Conservation (phyloP, 108 stramenopile genomes). For the Nitzschia sp. region DNA sequence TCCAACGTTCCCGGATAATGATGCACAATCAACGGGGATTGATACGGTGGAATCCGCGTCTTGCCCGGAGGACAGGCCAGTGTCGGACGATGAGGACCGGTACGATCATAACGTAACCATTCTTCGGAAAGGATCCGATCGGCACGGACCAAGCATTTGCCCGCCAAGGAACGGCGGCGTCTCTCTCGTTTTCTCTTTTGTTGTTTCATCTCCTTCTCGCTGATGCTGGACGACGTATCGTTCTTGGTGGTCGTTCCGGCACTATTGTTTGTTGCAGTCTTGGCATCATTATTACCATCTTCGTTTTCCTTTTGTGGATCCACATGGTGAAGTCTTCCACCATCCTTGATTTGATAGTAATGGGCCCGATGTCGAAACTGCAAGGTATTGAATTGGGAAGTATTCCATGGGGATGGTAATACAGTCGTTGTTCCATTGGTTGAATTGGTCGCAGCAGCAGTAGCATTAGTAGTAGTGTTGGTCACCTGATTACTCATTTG, state of each 20-base stretch:
- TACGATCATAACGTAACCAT: not conserved
- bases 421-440: no score
- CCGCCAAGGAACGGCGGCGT: not conserved
- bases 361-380: not conserved
- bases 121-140: not conserved
- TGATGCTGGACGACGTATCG: not conserved
- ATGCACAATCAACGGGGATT: slow-evolving; percentile 8
- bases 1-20: slow-evolving; percentile 26
- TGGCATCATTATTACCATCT: no score
- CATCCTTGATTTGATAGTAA: not conserved
- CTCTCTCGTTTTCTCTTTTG: not conserved
- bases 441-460: no score
- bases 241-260: no score
- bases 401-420: no score
- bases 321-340: no score
- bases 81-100: slow-evolving; percentile 7
- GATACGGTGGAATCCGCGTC: not conserved
- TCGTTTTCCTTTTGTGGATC: not conserved
- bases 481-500: not conserved
- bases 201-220: not conserved
- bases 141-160: not conserved
- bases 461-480: no score
- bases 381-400: not conserved
- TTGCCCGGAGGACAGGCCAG: not conserved
- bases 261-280: no score